These are phyloP conservation scores for Ophiocytium majus DNA, from an alignment of 352 stramenopile species.

Conservation along the genomic window DNA sequence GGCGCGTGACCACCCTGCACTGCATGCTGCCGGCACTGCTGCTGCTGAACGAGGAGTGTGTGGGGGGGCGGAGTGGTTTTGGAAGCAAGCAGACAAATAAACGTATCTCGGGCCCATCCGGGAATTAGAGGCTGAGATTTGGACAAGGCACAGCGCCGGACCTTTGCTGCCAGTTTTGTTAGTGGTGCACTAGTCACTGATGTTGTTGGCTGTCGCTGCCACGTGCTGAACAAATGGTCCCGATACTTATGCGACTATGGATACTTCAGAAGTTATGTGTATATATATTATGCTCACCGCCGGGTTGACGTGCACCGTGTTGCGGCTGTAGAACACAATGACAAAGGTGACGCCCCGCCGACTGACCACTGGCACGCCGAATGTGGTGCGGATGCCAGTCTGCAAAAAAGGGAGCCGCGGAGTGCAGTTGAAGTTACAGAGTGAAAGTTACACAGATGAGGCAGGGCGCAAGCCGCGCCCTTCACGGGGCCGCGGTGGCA, in stretches of 20 bases:
- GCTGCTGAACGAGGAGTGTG: too few species aligned
- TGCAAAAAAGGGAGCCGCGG: background rate
- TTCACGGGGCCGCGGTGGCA: too few species aligned
- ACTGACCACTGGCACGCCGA: slow-evolving; percentile 50
- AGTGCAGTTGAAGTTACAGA: background rate
- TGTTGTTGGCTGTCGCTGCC: background rate
- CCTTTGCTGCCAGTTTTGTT: background rate
- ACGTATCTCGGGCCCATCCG: too few species aligned
- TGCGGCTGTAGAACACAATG: slow-evolving; percentile 55
- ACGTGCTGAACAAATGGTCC: background rate
- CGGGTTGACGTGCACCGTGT: slow-evolving; percentile 33
- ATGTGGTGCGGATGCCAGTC: slow-evolving; percentile 48
- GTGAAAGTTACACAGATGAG: too few species aligned
- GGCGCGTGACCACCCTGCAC: too few species aligned
- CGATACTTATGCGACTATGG: background rate
- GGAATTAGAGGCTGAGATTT: too few species aligned
- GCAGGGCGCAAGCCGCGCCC: too few species aligned
- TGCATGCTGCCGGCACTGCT: too few species aligned
- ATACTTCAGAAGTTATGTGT: background rate
- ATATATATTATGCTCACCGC: slow-evolving; percentile 15
- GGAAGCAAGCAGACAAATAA: too few species aligned
- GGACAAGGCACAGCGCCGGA: background rate
- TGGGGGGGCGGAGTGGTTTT: too few species aligned
- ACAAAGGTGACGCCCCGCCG: slow-evolving; percentile 49
- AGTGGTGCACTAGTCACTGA: background rate